These are phyloP conservation scores for Clonostachys sp. DNA, from an alignment of 2,329 filamentous ascomycete species.

Conservation along the genomic window DNA sequence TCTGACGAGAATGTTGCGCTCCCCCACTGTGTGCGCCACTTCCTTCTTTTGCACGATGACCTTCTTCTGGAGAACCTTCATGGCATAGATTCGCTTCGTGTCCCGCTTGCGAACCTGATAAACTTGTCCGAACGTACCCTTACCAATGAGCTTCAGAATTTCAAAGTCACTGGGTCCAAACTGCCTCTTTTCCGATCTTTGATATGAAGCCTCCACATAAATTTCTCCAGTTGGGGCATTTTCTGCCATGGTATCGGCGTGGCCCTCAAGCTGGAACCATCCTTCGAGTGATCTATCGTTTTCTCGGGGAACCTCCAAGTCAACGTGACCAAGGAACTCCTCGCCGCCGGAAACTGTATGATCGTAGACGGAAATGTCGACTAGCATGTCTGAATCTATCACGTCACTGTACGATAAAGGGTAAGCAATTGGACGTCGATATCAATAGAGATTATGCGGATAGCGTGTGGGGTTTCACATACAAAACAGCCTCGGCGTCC, in stretches of 20 bases:
- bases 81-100: slow-evolving; percentile 92
- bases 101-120: slow-evolving; percentile 98
- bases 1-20: slow-evolving; percentile 93
- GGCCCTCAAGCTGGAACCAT: slow-evolving; percentile 79
- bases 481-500: slow-evolving; percentile 96
- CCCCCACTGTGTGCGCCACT: slow-evolving; percentile 92
- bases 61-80: slow-evolving; percentile 99
- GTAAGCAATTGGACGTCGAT: slow-evolving; percentile 1
- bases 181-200: slow-evolving; percentile 82
- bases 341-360: slow-evolving; percentile 73
- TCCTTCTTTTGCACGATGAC: slow-evolving; percentile 99
- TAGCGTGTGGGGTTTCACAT: slow-evolving; percentile 33
- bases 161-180: slow-evolving; percentile 95
- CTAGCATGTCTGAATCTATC: slow-evolving; percentile 81
- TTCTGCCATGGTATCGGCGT: slow-evolving; percentile 66
- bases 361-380: slow-evolving; percentile 94
- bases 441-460: neutral
- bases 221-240: slow-evolving; percentile 83
- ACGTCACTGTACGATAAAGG: slow-evolving; percentile 67
- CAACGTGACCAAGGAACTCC: slow-evolving; percentile 86
- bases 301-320: slow-evolving; percentile 65
- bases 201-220: slow-evolving; percentile 79
- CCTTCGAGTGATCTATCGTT: slow-evolving; percentile 70
- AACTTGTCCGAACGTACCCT: slow-evolving; percentile 96
- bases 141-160: slow-evolving; percentile 92